Evolutionary conservation across 192 early-diverging fungal species (phyloP).

Genomic region (Coemansia pectinata): DNA sequence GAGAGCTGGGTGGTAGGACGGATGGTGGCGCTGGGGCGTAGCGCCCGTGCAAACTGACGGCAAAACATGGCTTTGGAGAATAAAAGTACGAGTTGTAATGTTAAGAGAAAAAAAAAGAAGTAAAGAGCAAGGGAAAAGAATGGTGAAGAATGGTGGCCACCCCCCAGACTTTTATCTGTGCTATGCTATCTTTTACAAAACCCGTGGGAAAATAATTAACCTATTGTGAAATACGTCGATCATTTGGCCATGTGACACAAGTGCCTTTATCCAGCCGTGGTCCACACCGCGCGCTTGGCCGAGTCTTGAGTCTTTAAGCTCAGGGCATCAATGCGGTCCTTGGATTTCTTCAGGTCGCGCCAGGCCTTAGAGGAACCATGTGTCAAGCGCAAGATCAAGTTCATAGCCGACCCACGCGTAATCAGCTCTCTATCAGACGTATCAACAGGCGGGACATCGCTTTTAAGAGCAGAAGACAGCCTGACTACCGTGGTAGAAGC

Average conservation of each 20-base stretch:
- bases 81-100: background rate
- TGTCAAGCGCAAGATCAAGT: constrained; percentile 62
- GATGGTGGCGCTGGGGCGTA: background rate
- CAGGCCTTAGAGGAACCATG: constrained; percentile 59
- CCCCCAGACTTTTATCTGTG: background rate
- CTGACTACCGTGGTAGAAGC: background rate
- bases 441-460: background rate
- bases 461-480: background rate
- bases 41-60: constrained; percentile 5
- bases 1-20: background rate
- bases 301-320: background rate
- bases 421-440: background rate
- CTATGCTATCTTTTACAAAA: background rate
- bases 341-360: constrained; percentile 18
- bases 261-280: background rate
- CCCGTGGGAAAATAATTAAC: background rate
- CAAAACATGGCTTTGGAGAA: background rate
- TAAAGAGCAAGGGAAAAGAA: background rate
- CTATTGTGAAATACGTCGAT: background rate
- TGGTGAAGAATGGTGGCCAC: no score
- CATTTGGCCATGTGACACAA: background rate
- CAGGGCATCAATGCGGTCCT: constrained; percentile 4
- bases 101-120: background rate
- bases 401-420: constrained; percentile 70
- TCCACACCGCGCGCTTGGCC: background rate